Evolutionary conservation across 148 eudicot genomes (phyloP), one percentile per base, ranked within the genome.

Genomic region (Cornus kousa): DNA sequence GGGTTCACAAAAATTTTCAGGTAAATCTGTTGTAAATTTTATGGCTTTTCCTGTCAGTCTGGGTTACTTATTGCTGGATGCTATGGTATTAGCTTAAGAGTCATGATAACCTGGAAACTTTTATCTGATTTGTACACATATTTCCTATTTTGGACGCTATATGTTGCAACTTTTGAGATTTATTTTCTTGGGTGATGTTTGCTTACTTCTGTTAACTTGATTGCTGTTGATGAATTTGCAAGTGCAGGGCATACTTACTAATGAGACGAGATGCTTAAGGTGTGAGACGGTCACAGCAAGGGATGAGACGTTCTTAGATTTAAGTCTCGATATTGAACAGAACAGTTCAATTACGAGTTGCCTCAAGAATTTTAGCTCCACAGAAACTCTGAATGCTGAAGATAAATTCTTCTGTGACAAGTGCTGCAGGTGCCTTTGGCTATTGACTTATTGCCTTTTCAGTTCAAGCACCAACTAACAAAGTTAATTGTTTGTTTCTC

Each of bases 341-440:
- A 93, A 93, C 79, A 93, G 92, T 85, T 93, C 97, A 64, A 91
- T 93, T 78, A 93, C 94, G 19, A 93, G 97, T 86, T 93, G 97
- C 86, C 89, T 93, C 13, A 93, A 87, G 81, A 91, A 89, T 82
- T 93, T 93, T 87, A 93, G 97, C 81, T 91, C 93, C 46, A 93
- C 94, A 0, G 97, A 93, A 75, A 93, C 97, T 68, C 77, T 93
- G 23, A 93, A 93, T 82, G 97, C 94, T 2, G 97, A 93, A 79
- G 94, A 93, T 78, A 93, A 93, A 79, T 93, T 93, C 83, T 93
- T 93, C 82, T 93, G 97, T 80, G 97, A 93, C 80, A 91, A 93
- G 84, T 93, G 97, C 70, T 89, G 97, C 72, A 93, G 97, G 82
- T 79, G 46, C 69, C 70, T 65, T 78, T 57, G 24, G 3, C 5